Evolutionary conservation across 148 eudicot species (phyloP).

Genomic region (Gaultheria prostrata): DNA sequence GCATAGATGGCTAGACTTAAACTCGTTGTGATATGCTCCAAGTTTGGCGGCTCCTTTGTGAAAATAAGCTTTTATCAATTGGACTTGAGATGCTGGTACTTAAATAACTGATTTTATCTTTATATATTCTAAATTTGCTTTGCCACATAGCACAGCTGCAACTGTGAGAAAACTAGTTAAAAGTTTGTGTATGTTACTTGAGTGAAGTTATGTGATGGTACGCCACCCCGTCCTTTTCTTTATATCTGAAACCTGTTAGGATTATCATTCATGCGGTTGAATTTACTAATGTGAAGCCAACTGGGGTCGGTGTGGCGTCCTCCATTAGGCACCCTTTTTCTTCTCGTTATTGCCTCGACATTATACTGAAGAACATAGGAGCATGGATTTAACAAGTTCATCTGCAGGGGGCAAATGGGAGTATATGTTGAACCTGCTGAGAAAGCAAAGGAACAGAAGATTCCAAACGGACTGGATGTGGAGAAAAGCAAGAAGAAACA

Average conservation of each 20-base stretch:
- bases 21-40: not conserved
- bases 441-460: slow-evolving; percentile 37
- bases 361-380: not conserved
- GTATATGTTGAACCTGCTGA: slow-evolving; percentile 39
- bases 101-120: not conserved
- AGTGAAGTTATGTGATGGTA: not conserved
- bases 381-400: not conserved
- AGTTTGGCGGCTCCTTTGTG: not conserved
- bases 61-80: not conserved
- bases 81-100: not conserved
- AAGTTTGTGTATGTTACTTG: not conserved
- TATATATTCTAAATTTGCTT: not conserved
- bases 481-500: slow-evolving; percentile 33
- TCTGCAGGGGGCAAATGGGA: slow-evolving; percentile 91
- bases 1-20: not conserved
- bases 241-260: not conserved
- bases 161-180: not conserved
- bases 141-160: not conserved
- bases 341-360: not conserved
- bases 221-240: not conserved
- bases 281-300: not conserved
- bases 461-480: slow-evolving; percentile 31
- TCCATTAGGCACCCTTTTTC: not conserved
- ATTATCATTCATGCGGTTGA: not conserved
- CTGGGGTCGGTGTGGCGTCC: not conserved